phyloP scores from a whole-genome alignment of 1,284 basidiomycete genomes.

The Sporisorium scitamineum region DNA sequence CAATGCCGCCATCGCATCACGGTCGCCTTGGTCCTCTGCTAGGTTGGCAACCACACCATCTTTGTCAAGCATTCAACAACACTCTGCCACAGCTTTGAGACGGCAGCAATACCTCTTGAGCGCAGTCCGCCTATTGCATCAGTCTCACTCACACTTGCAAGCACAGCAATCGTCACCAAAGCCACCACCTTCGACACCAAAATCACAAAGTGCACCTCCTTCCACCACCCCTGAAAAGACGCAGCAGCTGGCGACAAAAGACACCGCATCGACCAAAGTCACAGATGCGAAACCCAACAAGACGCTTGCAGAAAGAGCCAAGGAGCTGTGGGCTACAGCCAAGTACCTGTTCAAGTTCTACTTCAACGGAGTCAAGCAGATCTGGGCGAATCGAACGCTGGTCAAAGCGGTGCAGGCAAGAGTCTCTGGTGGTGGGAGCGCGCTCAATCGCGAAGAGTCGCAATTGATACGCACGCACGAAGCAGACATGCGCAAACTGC shows the following conservation, averaged over 20 bases:
- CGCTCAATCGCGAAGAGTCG: constrained; percentile 52
- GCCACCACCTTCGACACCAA: constrained; percentile 5
- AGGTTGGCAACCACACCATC: background rate
- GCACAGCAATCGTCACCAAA: constrained; percentile 18
- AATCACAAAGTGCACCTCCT: constrained; percentile 4
- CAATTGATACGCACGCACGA: constrained; percentile 57
- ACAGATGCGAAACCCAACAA: constrained; percentile 25
- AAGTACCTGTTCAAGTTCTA: constrained; percentile 68
- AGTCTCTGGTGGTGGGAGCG: constrained; percentile 33
- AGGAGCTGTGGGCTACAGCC: constrained; percentile 58
- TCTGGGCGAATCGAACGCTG: constrained; percentile 59
- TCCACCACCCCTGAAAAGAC: constrained; percentile 13
- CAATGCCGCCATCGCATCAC: background rate
- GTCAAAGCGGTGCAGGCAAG: constrained; percentile 47
- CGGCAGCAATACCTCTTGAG: constrained; percentile 24
- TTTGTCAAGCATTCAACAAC: background rate
- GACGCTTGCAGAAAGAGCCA: constrained; percentile 36
- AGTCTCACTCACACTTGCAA: constrained; percentile 19
- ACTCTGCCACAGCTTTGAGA: background rate
- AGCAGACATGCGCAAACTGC: constrained; percentile 74
- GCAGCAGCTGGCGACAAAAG: constrained; percentile 11
- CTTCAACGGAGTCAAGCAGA: constrained; percentile 67
- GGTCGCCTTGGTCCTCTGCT: background rate
- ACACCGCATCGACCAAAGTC: constrained; percentile 7
- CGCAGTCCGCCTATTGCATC: constrained; percentile 28